Evolutionary conservation across 2,329 filamentous ascomycete species (phyloP).

Genomic region (Ophiostoma perfectum): DNA sequence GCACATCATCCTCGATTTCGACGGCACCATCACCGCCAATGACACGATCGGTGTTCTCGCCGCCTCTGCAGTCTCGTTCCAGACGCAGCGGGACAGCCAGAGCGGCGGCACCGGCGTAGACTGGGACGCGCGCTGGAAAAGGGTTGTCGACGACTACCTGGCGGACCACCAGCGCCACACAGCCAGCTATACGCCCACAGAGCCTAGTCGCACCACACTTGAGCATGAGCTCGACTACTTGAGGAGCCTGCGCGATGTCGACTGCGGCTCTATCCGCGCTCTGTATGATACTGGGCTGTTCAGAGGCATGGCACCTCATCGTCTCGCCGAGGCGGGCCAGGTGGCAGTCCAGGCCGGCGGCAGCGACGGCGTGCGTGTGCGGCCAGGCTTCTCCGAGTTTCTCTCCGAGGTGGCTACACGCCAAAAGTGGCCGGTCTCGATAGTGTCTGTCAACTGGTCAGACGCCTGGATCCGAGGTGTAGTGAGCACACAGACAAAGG

Average conservation of each 20-base stretch:
- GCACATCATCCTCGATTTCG: constrained; percentile 53
- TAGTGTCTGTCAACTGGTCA: constrained; percentile 45
- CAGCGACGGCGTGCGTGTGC: constrained; percentile 2
- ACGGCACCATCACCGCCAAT: constrained; percentile 51
- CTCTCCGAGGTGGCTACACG: constrained; percentile 28
- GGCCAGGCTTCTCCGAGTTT: constrained; percentile 27
- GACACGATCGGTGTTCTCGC: constrained; percentile 50
- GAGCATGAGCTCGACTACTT: constrained; percentile 42
- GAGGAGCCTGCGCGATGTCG: constrained; percentile 40
- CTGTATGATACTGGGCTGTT: constrained; percentile 45
- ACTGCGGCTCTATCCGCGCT: constrained; percentile 42
- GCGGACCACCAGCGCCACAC: constrained; percentile 37
- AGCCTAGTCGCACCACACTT: constrained; percentile 34
- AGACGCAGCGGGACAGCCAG: constrained; percentile 25
- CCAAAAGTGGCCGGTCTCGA: constrained; percentile 37
- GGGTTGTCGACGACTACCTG: constrained; percentile 43
- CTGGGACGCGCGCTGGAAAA: constrained; percentile 40
- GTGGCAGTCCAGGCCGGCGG: not conserved
- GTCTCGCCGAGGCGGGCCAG: constrained; percentile 38
- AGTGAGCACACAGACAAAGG: constrained; percentile 27
- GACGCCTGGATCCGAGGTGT: constrained; percentile 30
- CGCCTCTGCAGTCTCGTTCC: constrained; percentile 38
- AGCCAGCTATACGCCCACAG: constrained; percentile 33
- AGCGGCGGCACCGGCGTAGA: constrained; percentile 24
- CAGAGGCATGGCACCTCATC: constrained; percentile 32